Evolutionary conservation across 805 yeast species (phyloP).

Genomic region (Danielia oregonensis): DNA sequence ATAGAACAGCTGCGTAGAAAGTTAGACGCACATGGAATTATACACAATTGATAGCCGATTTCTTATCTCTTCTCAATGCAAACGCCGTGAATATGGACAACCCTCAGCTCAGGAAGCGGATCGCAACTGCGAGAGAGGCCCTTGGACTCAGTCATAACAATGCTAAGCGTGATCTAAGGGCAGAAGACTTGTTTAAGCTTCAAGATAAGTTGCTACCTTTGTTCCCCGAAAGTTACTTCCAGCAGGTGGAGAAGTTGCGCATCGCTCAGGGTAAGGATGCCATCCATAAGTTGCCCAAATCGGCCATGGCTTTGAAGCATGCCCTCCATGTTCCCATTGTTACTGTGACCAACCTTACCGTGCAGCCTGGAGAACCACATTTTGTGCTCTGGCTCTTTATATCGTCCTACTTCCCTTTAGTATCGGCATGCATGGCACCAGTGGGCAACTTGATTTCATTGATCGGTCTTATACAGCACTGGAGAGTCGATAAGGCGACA

Average conservation of each 20-base stretch:
- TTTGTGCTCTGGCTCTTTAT: conserved; percentile 58
- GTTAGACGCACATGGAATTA: too few species aligned
- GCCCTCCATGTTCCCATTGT: conserved; percentile 31
- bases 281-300: conserved; percentile 2
- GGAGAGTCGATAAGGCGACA: conserved; percentile 44
- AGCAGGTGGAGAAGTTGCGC: conserved; percentile 2
- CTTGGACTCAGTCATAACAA: conserved; percentile 6
- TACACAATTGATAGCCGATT: too few species aligned
- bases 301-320: conserved; percentile 23
- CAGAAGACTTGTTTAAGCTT: conserved; percentile 10
- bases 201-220: conserved; percentile 13
- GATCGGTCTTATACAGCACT: conserved; percentile 64
- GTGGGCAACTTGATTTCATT: conserved; percentile 70
- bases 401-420: conserved; percentile 68
- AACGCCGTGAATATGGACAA: not conserved
- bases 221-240: conserved; percentile 7
- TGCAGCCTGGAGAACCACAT: conserved; percentile 35
- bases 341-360: conserved; percentile 25
- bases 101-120: not conserved
- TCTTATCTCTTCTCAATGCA: too few species aligned
- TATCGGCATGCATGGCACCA: conserved; percentile 79
- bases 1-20: too few species aligned
- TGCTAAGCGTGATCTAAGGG: conserved; percentile 4
- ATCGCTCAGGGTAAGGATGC: not conserved
- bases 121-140: conserved; percentile 7